phyloP scores from a whole-genome alignment of 305 asterid species.

The Lippia alba region DNA sequence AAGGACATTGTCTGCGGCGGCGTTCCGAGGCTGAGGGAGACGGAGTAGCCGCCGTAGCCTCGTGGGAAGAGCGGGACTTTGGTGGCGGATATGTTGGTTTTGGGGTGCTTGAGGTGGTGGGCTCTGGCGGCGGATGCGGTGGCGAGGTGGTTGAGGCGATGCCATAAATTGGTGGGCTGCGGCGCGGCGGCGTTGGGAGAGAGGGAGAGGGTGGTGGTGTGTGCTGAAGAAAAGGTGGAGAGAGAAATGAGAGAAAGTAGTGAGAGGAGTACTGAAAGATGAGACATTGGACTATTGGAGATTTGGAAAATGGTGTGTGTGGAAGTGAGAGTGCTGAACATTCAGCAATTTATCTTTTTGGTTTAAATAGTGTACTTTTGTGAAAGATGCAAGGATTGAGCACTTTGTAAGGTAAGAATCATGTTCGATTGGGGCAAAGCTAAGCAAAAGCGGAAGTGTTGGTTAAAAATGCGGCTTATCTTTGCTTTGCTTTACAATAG shows the following conservation, averaged over 20 bases:
- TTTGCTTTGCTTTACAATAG: background rate
- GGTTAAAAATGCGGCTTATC: no score
- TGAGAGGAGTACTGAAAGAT: conserved; percentile 23
- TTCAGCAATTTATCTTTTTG: background rate
- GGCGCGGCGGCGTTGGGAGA: conserved; percentile 40
- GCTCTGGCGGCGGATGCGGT: conserved; percentile 52
- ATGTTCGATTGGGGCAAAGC: conserved; percentile 7
- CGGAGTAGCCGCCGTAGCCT: conserved; percentile 57
- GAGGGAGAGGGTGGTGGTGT: conserved; percentile 48
- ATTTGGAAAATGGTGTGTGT: conserved; percentile 1
- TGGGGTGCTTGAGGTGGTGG: conserved; percentile 53
- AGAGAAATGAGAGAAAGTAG: conserved; percentile 32
- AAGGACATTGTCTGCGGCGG: conserved; percentile 58
- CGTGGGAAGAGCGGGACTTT: conserved; percentile 46
- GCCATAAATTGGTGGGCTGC: conserved; percentile 43
- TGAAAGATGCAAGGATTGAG: background rate
- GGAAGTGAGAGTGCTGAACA: conserved; percentile 4
- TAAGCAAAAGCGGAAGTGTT: no score
- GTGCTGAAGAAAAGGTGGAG: conserved; percentile 33
- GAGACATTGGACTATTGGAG: conserved; percentile 26
- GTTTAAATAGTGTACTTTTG: background rate
- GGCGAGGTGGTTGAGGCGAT: conserved; percentile 47
- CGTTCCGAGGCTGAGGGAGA: conserved; percentile 58
- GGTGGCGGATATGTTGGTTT: conserved; percentile 36
- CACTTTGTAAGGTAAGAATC: conserved; percentile 11